phyloP scores from a whole-genome alignment of 1,139 yeast species.

The Suhomyces yuchorum region DNA sequence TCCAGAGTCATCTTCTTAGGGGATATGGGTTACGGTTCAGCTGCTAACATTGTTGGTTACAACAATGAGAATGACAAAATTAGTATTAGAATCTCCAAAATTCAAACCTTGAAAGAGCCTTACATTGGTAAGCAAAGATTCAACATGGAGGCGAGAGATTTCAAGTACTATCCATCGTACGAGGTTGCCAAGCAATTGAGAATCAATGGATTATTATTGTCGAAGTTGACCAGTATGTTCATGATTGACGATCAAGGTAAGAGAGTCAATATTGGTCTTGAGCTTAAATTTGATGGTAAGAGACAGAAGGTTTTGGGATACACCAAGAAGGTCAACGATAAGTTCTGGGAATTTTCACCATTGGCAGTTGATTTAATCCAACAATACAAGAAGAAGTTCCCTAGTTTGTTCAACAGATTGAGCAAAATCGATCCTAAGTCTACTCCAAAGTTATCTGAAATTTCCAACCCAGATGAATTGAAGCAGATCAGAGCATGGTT shows the following conservation, averaged over 20 bases:
- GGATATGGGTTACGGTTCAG: constrained; percentile 84
- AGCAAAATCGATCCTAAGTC: constrained; percentile 23
- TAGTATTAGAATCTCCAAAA: constrained; percentile 54
- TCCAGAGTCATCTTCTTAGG: constrained; percentile 83
- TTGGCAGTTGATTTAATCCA: constrained; percentile 68
- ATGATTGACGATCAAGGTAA: constrained; percentile 55
- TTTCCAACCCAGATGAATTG: constrained; percentile 34
- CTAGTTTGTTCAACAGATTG: constrained; percentile 56
- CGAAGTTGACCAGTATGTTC: constrained; percentile 75
- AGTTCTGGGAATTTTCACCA: constrained; percentile 83
- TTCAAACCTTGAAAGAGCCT: constrained; percentile 57
- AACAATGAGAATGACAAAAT: constrained; percentile 52
- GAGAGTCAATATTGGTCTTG: constrained; percentile 77
- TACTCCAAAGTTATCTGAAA: constrained; percentile 32
- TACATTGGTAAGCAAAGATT: constrained; percentile 63
- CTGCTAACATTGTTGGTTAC: constrained; percentile 72
- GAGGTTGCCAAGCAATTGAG: constrained; percentile 63
- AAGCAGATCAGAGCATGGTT: constrained; percentile 58
- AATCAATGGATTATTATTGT: constrained; percentile 65
- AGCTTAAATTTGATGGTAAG: constrained; percentile 77
- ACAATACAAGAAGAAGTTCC: constrained; percentile 63
- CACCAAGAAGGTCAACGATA: constrained; percentile 55
- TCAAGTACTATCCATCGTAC: constrained; percentile 66
- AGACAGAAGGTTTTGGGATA: constrained; percentile 87
- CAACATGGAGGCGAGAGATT: constrained; percentile 53